phyloP scores from a whole-genome alignment of 1,284 basidiomycete genomes.

The Vanrija pseudolonga region DNA sequence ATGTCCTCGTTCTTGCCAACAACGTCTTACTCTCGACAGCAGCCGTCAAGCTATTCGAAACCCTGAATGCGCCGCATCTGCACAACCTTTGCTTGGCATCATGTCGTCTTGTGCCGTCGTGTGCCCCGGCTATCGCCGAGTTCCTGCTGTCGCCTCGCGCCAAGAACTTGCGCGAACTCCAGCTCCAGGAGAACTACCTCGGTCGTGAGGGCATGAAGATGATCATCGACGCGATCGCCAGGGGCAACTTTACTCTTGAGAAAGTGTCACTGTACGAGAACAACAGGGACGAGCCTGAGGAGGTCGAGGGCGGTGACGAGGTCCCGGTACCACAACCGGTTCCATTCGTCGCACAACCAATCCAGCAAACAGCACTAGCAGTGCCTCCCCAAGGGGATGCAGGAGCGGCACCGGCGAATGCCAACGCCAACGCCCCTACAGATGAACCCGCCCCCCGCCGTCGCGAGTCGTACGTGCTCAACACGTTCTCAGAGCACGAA shows the following conservation, averaged over 20 bases:
- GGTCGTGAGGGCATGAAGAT: slow-evolving; percentile 25
- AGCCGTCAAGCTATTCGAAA: slow-evolving; percentile 21
- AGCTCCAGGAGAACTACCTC: slow-evolving; percentile 41
- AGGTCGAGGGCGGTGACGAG: too few relatives aligned
- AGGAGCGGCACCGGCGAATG: too few relatives aligned
- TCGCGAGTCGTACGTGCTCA: too few relatives aligned
- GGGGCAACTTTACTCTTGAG: slow-evolving; percentile 27
- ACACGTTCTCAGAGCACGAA: too few relatives aligned
- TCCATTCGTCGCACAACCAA: too few relatives aligned
- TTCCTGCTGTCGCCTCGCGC: slow-evolving; percentile 25
- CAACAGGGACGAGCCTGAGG: neutral
- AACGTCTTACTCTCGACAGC: slow-evolving; percentile 27
- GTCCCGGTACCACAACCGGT: too few relatives aligned
- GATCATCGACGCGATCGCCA: slow-evolving; percentile 37
- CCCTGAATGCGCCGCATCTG: slow-evolving; percentile 26
- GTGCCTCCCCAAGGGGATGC: too few relatives aligned
- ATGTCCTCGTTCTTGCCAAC: slow-evolving; percentile 30
- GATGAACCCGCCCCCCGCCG: too few relatives aligned
- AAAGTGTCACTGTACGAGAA: slow-evolving; percentile 32
- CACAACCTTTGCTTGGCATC: slow-evolving; percentile 30
- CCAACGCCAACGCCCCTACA: too few relatives aligned
- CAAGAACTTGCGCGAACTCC: slow-evolving; percentile 28
- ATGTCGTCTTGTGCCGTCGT: slow-evolving; percentile 21
- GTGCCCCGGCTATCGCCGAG: slow-evolving; percentile 14
- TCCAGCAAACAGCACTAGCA: too few relatives aligned